Evolutionary conservation across 768 basidiomycete species (phyloP), one percentile per base, ranked within the genome.

Genomic region (Calocera cornea): DNA sequence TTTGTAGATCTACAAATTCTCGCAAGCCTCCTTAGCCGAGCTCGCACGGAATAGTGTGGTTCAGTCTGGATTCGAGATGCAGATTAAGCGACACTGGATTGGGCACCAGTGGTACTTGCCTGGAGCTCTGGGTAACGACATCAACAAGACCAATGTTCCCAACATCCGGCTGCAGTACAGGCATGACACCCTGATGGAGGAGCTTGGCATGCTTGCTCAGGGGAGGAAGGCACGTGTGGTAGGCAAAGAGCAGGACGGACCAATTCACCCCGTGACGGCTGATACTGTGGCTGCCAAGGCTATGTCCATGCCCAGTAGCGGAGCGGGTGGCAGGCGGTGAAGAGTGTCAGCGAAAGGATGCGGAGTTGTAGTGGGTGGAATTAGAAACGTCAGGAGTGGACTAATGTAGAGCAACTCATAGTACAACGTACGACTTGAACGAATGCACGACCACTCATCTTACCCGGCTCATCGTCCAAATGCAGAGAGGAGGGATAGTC

Each of bases 81-180:
- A 95, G 75, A 76, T 97, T 73, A 98, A 98, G 79, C 87, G 91
- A 11, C 93, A 91, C 75, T 95, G 93, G 93, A 80, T 99, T 1
- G 97, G 97, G 0, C 84, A 89, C 70, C 79, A 88, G 66, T 99
- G 93, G 92, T 98, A 93, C 77, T 81, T 94, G 8, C 89, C 92
- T 1, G 97, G 97, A 22, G 87, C 90, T 0, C 86, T 86, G 5
- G 97, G 97, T 1, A 99, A 99, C 75, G 92, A 95, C 72, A 98
- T 98, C 68, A 82, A 97, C 76, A 97, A 97, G 92, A 98, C 97
- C n/a, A 98, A 99, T 72, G 95, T 99, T 3, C 97, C 97, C 1
- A 86, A 97, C 72, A 87, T 87, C 67, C 85, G 97, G 33, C 81
- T 98, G 41, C 86, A 85, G n/a, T 98, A 90, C 76, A 82, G 97